Conservation (phyloP, 2,329 filamentous ascomycete species). For the Lachnellula subtilissima region DNA sequence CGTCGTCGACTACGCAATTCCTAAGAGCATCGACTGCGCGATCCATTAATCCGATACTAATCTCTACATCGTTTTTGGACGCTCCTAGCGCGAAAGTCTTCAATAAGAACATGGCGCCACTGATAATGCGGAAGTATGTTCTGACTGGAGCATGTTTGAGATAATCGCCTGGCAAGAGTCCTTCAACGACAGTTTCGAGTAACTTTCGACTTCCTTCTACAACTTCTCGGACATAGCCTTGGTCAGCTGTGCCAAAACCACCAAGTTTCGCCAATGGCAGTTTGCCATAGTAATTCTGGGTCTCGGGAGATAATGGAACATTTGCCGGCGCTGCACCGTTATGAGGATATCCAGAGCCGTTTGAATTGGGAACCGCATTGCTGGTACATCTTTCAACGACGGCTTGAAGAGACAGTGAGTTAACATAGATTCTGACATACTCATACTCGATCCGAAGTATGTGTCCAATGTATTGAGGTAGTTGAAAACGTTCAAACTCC, state of each 20-base stretch:
- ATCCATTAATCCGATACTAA: conserved; percentile 71
- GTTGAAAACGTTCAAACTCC: conserved; percentile 73
- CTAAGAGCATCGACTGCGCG: conserved; percentile 68
- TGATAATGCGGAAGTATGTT: conserved; percentile 83
- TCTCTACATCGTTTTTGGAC: conserved; percentile 70
- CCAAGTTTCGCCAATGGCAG: conserved; percentile 60
- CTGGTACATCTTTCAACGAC: conserved; percentile 89
- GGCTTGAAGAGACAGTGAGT: conserved; percentile 88
- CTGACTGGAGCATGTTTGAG: conserved; percentile 78
- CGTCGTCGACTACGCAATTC: conserved; percentile 77
- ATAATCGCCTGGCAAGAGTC: conserved; percentile 67
- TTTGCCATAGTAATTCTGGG: conserved; percentile 60
- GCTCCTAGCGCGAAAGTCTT: conserved; percentile 81
- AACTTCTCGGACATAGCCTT: conserved; percentile 70
- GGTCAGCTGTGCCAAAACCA: conserved; percentile 60
- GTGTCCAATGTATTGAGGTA: conserved; percentile 62
- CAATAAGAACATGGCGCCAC: conserved; percentile 77
- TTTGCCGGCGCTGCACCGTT: conserved; percentile 35
- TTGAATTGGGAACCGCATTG: conserved; percentile 50
- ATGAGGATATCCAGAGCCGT: conserved; percentile 31
- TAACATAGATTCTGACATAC: conserved; percentile 90
- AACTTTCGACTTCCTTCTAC: conserved; percentile 73
- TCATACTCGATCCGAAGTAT: conserved; percentile 94
- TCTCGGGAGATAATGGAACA: conserved; percentile 52
- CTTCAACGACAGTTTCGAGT: conserved; percentile 71